Conservation (phyloP, 148 eudicot genomes). For the Salicornia ramosissima region DNA sequence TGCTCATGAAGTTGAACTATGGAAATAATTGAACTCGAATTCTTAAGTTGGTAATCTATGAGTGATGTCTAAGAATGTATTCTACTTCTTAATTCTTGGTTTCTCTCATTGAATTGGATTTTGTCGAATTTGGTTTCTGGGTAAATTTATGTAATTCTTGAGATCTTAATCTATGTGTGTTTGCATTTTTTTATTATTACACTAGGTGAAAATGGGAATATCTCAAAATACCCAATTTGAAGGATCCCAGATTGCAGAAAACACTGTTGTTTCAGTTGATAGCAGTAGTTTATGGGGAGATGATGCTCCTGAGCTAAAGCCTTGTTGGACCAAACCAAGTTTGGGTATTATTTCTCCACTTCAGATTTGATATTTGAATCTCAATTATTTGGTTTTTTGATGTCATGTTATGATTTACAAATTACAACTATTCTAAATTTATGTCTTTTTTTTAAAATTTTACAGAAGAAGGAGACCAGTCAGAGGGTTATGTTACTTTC, state of each 20-base stretch:
- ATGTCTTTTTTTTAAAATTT: constrained; percentile 20
- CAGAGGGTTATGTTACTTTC: constrained; percentile 79
- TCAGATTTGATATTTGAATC: constrained; percentile 14
- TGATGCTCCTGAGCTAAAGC: constrained; percentile 51
- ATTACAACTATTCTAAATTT: background rate
- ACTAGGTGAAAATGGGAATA: constrained; percentile 35
- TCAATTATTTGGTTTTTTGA: background rate
- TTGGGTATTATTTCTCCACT: constrained; percentile 30
- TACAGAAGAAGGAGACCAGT: constrained; percentile 45
- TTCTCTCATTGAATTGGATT: too few species aligned
- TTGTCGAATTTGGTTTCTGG: too few species aligned
- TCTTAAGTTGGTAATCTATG: too few species aligned
- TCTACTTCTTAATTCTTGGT: too few species aligned
- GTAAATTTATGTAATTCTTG: too few species aligned
- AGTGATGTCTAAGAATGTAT: too few species aligned
- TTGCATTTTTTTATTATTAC: background rate
- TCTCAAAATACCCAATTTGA: constrained; percentile 24
- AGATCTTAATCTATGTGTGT: too few species aligned
- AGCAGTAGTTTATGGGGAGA: constrained; percentile 59
- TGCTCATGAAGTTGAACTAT: too few species aligned
- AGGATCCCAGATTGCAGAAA: constrained; percentile 29
- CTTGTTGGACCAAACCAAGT: constrained; percentile 71
- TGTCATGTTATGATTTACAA: background rate
- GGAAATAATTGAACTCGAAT: too few species aligned
- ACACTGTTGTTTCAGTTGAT: constrained; percentile 26